Conservation (phyloP, 2,329 filamentous ascomycete genomes). For the Aspergillus pseudoviridinutans region DNA sequence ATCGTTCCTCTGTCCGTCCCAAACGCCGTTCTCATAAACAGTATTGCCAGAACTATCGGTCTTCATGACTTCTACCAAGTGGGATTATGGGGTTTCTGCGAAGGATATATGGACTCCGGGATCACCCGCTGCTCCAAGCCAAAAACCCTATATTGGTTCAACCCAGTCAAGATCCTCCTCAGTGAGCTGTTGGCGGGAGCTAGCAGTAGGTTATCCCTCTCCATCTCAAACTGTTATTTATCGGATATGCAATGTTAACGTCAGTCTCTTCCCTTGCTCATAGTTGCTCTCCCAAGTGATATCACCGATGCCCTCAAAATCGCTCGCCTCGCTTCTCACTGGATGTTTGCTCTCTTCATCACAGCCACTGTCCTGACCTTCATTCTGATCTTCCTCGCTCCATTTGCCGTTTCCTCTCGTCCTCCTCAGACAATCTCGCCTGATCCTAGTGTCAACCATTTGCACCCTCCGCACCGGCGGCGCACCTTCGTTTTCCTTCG, state of each 20-base stretch:
- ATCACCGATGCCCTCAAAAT: conserved; percentile 70
- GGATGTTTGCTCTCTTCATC: conserved; percentile 90
- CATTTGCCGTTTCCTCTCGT: conserved; percentile 45
- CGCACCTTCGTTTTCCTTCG: conserved; percentile 39
- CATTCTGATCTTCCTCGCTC: conserved; percentile 65
- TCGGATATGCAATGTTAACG: background rate
- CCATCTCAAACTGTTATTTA: background rate
- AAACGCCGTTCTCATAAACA: conserved; percentile 74
- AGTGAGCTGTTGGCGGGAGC: conserved; percentile 77
- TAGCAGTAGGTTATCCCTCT: conserved; percentile 52
- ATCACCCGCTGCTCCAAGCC: conserved; percentile 73
- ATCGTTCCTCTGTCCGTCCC: conserved; percentile 72
- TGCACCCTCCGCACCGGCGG: conserved; percentile 33
- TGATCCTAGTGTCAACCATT: conserved; percentile 22
- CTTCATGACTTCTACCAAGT: conserved; percentile 94
- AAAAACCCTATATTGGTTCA: conserved; percentile 77
- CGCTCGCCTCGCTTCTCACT: conserved; percentile 68
- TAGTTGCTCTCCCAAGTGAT: conserved; percentile 70
- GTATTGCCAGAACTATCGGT: conserved; percentile 78
- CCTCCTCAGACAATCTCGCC: conserved; percentile 30
- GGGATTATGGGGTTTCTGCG: conserved; percentile 87
- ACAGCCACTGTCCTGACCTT: conserved; percentile 66
- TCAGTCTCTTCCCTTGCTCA: background rate
- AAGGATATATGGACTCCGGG: conserved; percentile 68
- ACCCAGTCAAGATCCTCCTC: conserved; percentile 77